A percentile compares a stretch with the other conserved stretches of the same genome.
These are phyloP conservation scores for Perkinsus marinus DNA, from an alignment of 169 alveolate species.

Conservation along the genomic window DNA sequence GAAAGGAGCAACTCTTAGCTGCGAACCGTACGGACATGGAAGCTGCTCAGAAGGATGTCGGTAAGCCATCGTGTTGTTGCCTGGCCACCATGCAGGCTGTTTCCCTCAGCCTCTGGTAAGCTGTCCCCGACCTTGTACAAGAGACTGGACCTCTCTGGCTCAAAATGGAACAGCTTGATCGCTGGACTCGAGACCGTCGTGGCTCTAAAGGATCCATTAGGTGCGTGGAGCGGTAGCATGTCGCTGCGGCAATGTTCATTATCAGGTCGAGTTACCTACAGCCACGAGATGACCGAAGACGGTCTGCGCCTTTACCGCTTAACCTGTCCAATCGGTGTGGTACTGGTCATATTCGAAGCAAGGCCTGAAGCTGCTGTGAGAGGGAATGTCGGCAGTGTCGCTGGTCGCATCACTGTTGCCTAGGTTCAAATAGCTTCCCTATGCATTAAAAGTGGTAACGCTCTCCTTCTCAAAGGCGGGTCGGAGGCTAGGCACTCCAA, in stretches of 20 bases:
- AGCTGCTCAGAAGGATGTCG: conserved; percentile 1
- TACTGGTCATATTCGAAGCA: conserved; percentile 40
- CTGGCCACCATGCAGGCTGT: neutral
- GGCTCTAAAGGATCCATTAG: conserved; percentile 19
- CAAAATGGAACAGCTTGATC: neutral
- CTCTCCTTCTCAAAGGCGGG: conserved; percentile 27
- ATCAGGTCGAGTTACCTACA: neutral
- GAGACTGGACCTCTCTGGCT: neutral
- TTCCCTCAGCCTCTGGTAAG: neutral
- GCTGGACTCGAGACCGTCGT: conserved; percentile 15
- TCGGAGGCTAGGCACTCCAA: conserved; percentile 18
- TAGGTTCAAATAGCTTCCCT: conserved; percentile 39
- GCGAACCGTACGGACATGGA: conserved; percentile 14
- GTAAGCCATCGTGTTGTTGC: neutral
- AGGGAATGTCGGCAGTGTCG: too few species aligned
- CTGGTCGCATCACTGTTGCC: neutral
- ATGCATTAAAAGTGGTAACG: conserved; percentile 39
- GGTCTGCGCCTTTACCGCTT: conserved; percentile 33
- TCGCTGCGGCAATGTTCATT: neutral
- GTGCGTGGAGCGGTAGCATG: neutral
- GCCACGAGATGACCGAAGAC: conserved; percentile 23
- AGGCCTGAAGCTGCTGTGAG: conserved; percentile 39
- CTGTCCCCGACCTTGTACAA: neutral
- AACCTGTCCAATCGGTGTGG: conserved; percentile 42
- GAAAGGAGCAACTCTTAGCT: neutral